phyloP scores from a whole-genome alignment of 345 rosid species.

The Ceriops zippeliana region DNA sequence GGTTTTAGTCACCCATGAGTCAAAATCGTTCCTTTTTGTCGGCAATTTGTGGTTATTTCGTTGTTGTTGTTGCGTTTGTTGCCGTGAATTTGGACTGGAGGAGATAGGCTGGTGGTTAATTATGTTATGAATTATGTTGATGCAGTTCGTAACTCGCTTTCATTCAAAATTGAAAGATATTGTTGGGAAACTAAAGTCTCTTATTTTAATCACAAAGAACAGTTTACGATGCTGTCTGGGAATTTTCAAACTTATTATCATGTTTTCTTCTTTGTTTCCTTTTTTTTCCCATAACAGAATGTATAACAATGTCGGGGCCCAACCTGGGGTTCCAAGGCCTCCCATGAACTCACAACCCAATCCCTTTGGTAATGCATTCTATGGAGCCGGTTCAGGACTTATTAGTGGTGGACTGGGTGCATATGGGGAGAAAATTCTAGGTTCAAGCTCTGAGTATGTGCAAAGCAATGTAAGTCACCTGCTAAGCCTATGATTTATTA shows the following conservation, averaged over 20 bases:
- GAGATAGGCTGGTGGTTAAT: no score
- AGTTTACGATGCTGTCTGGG: no score
- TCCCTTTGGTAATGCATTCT: conserved; percentile 87
- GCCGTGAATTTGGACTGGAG: no score
- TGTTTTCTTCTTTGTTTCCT: neutral
- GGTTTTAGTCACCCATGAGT: no score
- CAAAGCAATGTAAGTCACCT: conserved; percentile 88
- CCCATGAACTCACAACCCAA: conserved; percentile 61
- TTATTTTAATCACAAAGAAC: no score
- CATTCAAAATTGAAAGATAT: no score
- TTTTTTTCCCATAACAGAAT: conserved; percentile 39
- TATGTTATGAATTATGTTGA: no score
- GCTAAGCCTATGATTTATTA: conserved; percentile 2
- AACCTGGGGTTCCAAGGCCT: conserved; percentile 69
- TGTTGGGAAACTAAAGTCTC: no score
- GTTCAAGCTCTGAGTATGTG: conserved; percentile 94
- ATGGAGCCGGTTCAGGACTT: conserved; percentile 93
- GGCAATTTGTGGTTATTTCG: no score
- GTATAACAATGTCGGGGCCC: conserved; percentile 69
- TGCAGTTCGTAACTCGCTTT: no score
- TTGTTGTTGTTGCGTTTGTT: no score
- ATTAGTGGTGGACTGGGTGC: conserved; percentile 89
- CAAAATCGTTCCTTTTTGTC: no score
- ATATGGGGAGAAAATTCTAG: conserved; percentile 83
- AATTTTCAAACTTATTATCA: neutral